These are phyloP conservation scores for Simplicillium sp. DNA, from an alignment of 2,329 filamentous ascomycete genomes.

Conservation along the genomic window DNA sequence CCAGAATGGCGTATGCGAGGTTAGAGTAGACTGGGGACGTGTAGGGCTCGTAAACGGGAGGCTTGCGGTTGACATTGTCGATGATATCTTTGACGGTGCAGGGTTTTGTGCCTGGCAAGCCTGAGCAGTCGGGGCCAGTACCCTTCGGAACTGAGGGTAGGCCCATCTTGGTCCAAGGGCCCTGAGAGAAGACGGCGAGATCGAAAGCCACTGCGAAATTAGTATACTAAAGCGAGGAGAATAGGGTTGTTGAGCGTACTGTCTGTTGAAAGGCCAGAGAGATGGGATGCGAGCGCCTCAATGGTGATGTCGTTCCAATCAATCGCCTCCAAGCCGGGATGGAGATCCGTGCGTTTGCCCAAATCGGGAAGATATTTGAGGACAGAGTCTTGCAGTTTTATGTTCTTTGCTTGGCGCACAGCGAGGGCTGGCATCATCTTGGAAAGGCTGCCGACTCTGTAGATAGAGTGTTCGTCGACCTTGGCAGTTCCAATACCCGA, in stretches of 20 bases:
- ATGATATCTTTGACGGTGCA: slow-evolving; percentile 20
- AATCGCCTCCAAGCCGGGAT: slow-evolving; percentile 21
- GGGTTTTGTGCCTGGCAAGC: slow-evolving; percentile 20
- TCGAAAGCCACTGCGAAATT: slow-evolving; percentile 20
- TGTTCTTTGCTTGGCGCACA: slow-evolving; percentile 15
- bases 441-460: slow-evolving; percentile 22
- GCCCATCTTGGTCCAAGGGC: slow-evolving; percentile 18
- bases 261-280: slow-evolving; percentile 30
- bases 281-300: slow-evolving; percentile 32
- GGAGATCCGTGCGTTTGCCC: slow-evolving; percentile 10
- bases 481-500: slow-evolving; percentile 13
- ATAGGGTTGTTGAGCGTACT: slow-evolving; percentile 14
- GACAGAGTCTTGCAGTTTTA: slow-evolving; percentile 30
- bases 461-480: slow-evolving; percentile 22
- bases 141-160: slow-evolving; percentile 19
- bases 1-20: slow-evolving; percentile 32
- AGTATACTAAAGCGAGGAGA: background rate
- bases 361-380: slow-evolving; percentile 33
- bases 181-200: slow-evolving; percentile 15
- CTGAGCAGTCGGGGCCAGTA: slow-evolving; percentile 21
- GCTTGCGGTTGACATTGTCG: slow-evolving; percentile 14
- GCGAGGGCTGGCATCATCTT: slow-evolving; percentile 24
- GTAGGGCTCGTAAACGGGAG: slow-evolving; percentile 31
- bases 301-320: slow-evolving; percentile 39
- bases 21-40: slow-evolving; percentile 40